These are phyloP conservation scores for Ustilaginoidea virens DNA, from an alignment of 2,329 filamentous ascomycete species.

Conservation along the genomic window DNA sequence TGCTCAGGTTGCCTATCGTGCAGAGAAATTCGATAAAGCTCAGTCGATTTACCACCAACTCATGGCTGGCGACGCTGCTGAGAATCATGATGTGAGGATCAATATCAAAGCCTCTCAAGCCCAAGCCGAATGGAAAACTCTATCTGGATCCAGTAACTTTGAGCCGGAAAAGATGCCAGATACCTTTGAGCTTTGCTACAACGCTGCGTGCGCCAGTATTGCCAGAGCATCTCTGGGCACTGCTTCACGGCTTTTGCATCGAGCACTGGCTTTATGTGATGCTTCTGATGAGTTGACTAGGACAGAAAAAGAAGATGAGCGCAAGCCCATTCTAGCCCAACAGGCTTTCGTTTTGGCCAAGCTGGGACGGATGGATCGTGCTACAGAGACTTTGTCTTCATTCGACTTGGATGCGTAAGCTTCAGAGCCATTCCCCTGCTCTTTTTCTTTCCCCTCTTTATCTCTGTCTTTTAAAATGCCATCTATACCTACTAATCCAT, in stretches of 20 bases:
- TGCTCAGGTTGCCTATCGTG: conserved; percentile 57
- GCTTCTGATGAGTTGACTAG: conserved; percentile 56
- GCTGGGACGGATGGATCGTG: conserved; percentile 51
- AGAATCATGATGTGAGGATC: conserved; percentile 61
- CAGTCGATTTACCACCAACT: conserved; percentile 47
- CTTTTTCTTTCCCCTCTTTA: conserved; percentile 6
- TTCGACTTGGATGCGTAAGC: conserved; percentile 47
- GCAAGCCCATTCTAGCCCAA: conserved; percentile 62
- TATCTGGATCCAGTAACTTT: conserved; percentile 25
- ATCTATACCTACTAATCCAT: too few relatives aligned
- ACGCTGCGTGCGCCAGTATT: conserved; percentile 59
- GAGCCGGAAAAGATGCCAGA: conserved; percentile 45
- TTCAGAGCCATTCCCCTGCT: background rate
- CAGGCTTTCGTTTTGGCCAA: conserved; percentile 57
- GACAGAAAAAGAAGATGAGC: conserved; percentile 59
- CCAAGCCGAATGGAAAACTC: conserved; percentile 55
- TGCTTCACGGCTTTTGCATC: conserved; percentile 51
- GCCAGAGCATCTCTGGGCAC: conserved; percentile 50
- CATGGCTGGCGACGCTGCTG: conserved; percentile 26
- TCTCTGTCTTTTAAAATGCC: background rate
- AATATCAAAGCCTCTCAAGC: conserved; percentile 59
- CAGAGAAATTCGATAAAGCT: conserved; percentile 56
- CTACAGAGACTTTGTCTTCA: conserved; percentile 44
- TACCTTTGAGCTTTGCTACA: conserved; percentile 70
- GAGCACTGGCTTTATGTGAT: conserved; percentile 56